These are phyloP conservation scores for Teratosphaeria zuluensis DNA, from an alignment of 2,329 filamentous ascomycete species.

Conservation along the genomic window DNA sequence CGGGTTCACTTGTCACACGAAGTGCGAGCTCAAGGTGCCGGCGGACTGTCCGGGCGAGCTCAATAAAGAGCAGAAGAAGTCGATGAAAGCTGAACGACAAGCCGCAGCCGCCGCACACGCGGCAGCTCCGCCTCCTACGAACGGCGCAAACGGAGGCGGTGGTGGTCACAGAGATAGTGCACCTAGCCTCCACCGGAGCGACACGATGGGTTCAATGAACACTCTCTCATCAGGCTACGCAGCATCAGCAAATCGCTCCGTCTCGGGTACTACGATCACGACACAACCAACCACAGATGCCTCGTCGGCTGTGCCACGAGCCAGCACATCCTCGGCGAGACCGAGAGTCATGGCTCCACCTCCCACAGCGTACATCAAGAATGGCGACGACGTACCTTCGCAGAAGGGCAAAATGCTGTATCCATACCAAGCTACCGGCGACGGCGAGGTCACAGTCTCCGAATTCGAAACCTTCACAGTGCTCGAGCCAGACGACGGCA, in stretches of 20 bases:
- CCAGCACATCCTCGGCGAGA: slow-evolving; percentile 32
- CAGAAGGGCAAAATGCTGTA: slow-evolving; percentile 84
- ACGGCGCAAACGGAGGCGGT: slow-evolving; percentile 18
- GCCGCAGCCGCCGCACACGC: slow-evolving; percentile 53
- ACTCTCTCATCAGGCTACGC: slow-evolving; percentile 76
- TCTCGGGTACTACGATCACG: slow-evolving; percentile 48
- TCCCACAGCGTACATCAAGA: slow-evolving; percentile 62
- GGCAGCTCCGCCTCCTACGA: slow-evolving; percentile 12
- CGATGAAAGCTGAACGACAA: slow-evolving; percentile 77
- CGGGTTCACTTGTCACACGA: slow-evolving; percentile 95
- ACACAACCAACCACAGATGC: slow-evolving; percentile 20
- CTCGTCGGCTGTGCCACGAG: slow-evolving; percentile 7
- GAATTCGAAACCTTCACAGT: slow-evolving; percentile 72
- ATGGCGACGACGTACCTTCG: slow-evolving; percentile 39
- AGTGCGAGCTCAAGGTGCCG: slow-evolving; percentile 98
- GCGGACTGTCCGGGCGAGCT: slow-evolving; percentile 91
- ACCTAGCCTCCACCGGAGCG: slow-evolving; percentile 62
- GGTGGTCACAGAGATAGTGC: slow-evolving; percentile 53
- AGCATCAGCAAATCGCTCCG: slow-evolving; percentile 64
- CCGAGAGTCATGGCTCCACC: slow-evolving; percentile 80
- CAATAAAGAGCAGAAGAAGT: slow-evolving; percentile 90
- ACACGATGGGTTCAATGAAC: slow-evolving; percentile 75
- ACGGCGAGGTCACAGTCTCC: slow-evolving; percentile 69
- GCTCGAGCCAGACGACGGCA: slow-evolving; percentile 81
- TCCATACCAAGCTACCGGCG: slow-evolving; percentile 66